Conservation (phyloP, 2,329 filamentous ascomycete genomes). For the Claviceps capensis region DNA sequence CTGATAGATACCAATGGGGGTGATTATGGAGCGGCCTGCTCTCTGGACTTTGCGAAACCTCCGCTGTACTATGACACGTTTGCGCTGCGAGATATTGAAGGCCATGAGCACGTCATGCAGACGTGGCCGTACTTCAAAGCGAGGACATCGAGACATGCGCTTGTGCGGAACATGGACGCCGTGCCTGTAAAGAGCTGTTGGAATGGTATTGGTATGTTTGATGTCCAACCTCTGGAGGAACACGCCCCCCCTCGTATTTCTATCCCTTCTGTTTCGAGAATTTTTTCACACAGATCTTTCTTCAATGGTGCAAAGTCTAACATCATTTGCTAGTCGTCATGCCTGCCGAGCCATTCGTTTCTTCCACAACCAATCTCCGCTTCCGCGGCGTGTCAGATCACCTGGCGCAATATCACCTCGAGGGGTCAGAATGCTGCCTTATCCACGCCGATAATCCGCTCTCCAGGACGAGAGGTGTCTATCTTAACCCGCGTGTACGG, state of each 20-base stretch:
- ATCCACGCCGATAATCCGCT: slow-evolving; percentile 59
- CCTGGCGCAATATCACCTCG: slow-evolving; percentile 48
- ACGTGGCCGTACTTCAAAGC: slow-evolving; percentile 48
- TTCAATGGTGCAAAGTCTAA: not conserved
- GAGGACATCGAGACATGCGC: slow-evolving; percentile 34
- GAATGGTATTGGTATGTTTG: slow-evolving; percentile 27
- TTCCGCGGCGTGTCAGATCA: slow-evolving; percentile 53
- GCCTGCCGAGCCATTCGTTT: slow-evolving; percentile 41
- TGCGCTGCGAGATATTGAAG: slow-evolving; percentile 40
- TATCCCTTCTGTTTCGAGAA: not conserved
- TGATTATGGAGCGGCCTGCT: slow-evolving; percentile 47
- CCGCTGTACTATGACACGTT: slow-evolving; percentile 49
- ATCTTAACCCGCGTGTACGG: slow-evolving; percentile 53
- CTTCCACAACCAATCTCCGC: slow-evolving; percentile 26
- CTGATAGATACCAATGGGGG: slow-evolving; percentile 44
- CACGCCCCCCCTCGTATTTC: not conserved
- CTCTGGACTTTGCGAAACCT: slow-evolving; percentile 42
- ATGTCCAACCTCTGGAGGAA: not conserved
- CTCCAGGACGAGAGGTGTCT: slow-evolving; percentile 40
- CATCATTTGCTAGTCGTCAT: slow-evolving; percentile 25
- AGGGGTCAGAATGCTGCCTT: slow-evolving; percentile 69
- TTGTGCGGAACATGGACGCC: slow-evolving; percentile 33
- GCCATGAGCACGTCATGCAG: slow-evolving; percentile 35
- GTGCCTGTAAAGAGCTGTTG: slow-evolving; percentile 32
- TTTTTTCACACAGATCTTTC: not conserved